Evolutionary conservation across 2,329 filamentous ascomycete species (phyloP).

Genomic region (Calonectria montana): DNA sequence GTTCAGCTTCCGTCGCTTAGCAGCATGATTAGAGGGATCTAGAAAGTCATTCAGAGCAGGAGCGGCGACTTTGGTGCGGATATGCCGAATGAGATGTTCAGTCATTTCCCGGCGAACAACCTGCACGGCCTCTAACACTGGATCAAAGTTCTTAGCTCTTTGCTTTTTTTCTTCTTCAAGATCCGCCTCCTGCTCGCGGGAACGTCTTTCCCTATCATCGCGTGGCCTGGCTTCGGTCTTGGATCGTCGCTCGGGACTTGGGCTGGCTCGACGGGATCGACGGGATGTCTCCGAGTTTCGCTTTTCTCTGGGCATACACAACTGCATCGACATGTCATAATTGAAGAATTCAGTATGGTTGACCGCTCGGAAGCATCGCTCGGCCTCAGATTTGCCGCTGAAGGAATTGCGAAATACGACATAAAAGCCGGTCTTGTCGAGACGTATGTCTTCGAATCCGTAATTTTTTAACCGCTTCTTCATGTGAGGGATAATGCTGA

Average conservation of each 20-base stretch:
- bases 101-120: slow-evolving; percentile 83
- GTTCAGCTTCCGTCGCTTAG: slow-evolving; percentile 84
- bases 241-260: slow-evolving; percentile 47
- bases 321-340: slow-evolving; percentile 91
- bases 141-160: slow-evolving; percentile 88
- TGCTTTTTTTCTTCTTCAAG: slow-evolving; percentile 91
- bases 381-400: slow-evolving; percentile 81
- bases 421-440: slow-evolving; percentile 90
- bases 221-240: slow-evolving; percentile 47
- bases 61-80: slow-evolving; percentile 87
- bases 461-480: slow-evolving; percentile 89
- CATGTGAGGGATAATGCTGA: slow-evolving; percentile 87
- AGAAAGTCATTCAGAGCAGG: slow-evolving; percentile 84
- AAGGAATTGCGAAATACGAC: slow-evolving; percentile 87
- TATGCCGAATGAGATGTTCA: slow-evolving; percentile 88
- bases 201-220: slow-evolving; percentile 72
- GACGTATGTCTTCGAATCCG: slow-evolving; percentile 82
- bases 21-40: slow-evolving; percentile 81
- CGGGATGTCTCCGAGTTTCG: slow-evolving; percentile 40
- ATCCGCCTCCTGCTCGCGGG: slow-evolving; percentile 82
- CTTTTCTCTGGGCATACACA: slow-evolving; percentile 57
- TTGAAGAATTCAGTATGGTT: slow-evolving; percentile 90
- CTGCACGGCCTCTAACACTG: slow-evolving; percentile 85
- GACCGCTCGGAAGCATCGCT: slow-evolving; percentile 81
- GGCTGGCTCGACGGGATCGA: slow-evolving; percentile 47